A percentile compares a stretch with the other conserved stretches of the same genome.
Evolutionary conservation across 352 stramenopile genomes (phyloP).

Genomic region (Phytophthora agathidicida): DNA sequence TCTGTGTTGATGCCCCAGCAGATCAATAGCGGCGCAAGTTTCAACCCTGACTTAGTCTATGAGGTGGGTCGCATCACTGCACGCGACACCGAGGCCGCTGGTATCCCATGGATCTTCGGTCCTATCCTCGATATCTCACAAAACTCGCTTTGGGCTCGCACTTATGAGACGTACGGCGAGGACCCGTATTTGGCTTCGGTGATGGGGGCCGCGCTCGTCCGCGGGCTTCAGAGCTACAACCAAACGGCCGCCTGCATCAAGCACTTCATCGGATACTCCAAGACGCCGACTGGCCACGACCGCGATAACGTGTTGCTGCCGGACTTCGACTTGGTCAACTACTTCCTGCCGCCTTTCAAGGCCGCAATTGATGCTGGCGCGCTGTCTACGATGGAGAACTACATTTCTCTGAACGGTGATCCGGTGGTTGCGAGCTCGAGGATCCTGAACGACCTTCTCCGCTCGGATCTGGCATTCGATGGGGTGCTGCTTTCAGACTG

Average conservation of each 20-base stretch:
- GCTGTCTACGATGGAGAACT: constrained; percentile 91
- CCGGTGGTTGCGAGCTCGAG: constrained; percentile 80
- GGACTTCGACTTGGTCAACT: constrained; percentile 75
- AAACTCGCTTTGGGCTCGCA: constrained; percentile 83
- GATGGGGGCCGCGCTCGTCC: constrained; percentile 70
- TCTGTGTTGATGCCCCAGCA: constrained; percentile 85
- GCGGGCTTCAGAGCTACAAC: constrained; percentile 75
- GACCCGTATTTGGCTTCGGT: constrained; percentile 81
- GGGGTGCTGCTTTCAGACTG: constrained; percentile 91
- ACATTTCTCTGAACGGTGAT: constrained; percentile 90
- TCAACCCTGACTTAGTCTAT: constrained; percentile 76
- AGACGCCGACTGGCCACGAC: constrained; percentile 54
- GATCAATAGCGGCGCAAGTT: constrained; percentile 88
- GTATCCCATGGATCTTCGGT: constrained; percentile 89
- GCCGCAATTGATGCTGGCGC: constrained; percentile 72
- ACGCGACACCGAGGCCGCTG: constrained; percentile 81
- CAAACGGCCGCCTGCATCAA: constrained; percentile 84
- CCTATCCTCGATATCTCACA: constrained; percentile 84
- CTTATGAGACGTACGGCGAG: constrained; percentile 94
- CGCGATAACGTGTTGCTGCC: constrained; percentile 9
- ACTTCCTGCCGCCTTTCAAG: constrained; percentile 79
- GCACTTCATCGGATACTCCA: constrained; percentile 85
- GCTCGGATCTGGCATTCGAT: constrained; percentile 78
- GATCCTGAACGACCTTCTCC: constrained; percentile 72
- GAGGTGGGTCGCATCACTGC: constrained; percentile 65